A percentile compares a stretch with the other conserved stretches of the same genome.
These are phyloP conservation scores for Epichloe glyceriae DNA, from an alignment of 2,329 filamentous ascomycete genomes.

Conservation along the genomic window DNA sequence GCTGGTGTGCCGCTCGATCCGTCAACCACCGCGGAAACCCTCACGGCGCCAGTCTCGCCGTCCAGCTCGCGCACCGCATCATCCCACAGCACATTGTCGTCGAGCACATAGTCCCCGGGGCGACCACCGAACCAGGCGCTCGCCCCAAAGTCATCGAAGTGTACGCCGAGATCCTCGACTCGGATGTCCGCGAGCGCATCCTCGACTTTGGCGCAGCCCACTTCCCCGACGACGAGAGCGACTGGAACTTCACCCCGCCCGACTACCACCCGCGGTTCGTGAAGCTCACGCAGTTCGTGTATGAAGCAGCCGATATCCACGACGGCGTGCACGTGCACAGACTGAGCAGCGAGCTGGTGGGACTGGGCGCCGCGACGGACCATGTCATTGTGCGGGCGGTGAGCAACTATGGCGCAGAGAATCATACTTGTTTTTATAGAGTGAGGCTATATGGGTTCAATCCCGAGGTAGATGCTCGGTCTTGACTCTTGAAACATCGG, in stretches of 20 bases:
- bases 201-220: conserved; percentile 29
- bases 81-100: conserved; percentile 57
- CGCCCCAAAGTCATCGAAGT: conserved; percentile 59
- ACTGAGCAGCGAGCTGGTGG: conserved; percentile 36
- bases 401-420: conserved; percentile 42
- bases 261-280: conserved; percentile 30
- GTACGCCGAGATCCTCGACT: conserved; percentile 46
- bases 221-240: conserved; percentile 21
- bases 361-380: conserved; percentile 34
- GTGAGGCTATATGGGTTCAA: conserved; percentile 41
- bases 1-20: conserved; percentile 60
- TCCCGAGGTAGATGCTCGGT: conserved; percentile 13
- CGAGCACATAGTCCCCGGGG: conserved; percentile 54
- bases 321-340: conserved; percentile 39
- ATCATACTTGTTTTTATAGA: conserved; percentile 55
- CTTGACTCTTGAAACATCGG: not conserved
- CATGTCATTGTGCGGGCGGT: conserved; percentile 41
- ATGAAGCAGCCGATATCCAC: conserved; percentile 30
- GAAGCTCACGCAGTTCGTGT: conserved; percentile 45
- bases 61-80: conserved; percentile 45
- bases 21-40: conserved; percentile 27
- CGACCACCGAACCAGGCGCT: conserved; percentile 46
- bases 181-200: conserved; percentile 25
- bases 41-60: conserved; percentile 50
- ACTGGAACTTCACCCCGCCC: conserved; percentile 18